These are phyloP conservation scores for Fusarium sp. DNA, from an alignment of 2,329 filamentous ascomycete genomes.

Conservation along the genomic window DNA sequence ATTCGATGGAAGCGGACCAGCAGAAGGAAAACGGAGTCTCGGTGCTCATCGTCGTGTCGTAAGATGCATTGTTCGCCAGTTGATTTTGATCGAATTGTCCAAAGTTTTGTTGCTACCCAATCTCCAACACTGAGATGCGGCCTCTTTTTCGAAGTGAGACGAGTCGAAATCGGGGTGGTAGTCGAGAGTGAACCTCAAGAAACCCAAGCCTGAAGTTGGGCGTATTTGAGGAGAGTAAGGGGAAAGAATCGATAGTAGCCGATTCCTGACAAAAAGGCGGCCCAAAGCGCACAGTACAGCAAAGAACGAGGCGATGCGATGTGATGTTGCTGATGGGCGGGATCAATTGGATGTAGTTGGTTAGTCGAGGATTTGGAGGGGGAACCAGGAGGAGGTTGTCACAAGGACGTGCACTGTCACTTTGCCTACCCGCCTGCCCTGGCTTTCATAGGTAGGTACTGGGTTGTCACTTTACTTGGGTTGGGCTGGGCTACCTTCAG, in stretches of 20 bases:
- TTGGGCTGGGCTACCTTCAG: not conserved
- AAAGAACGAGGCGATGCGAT: conserved; percentile 42
- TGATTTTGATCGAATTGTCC: conserved; percentile 36
- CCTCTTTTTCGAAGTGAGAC: conserved; percentile 33
- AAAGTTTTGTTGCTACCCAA: conserved; percentile 37
- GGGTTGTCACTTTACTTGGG: not conserved
- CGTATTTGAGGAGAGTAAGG: conserved; percentile 18
- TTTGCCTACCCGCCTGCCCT: conserved; percentile 22
- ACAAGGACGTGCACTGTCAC: conserved; percentile 36
- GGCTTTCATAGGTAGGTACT: not conserved
- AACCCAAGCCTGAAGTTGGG: conserved; percentile 31
- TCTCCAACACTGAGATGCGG: conserved; percentile 12
- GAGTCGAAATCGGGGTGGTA: conserved; percentile 26
- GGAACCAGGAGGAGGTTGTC: conserved; percentile 42
- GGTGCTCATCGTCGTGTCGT: conserved; percentile 67
- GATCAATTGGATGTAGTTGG: conserved; percentile 37
- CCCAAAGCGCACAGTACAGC: conserved; percentile 34
- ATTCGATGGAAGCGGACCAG: conserved; percentile 65
- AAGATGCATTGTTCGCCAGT: conserved; percentile 51
- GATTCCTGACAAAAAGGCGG: conserved; percentile 27
- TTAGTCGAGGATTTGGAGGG: conserved; percentile 40
- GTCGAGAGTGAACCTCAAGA: conserved; percentile 16
- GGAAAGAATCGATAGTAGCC: conserved; percentile 11
- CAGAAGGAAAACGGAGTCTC: conserved; percentile 60
- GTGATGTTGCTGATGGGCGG: conserved; percentile 26